Conservation (phyloP, 1,284 basidiomycete species). For the Rhodotorula sp. region DNA sequence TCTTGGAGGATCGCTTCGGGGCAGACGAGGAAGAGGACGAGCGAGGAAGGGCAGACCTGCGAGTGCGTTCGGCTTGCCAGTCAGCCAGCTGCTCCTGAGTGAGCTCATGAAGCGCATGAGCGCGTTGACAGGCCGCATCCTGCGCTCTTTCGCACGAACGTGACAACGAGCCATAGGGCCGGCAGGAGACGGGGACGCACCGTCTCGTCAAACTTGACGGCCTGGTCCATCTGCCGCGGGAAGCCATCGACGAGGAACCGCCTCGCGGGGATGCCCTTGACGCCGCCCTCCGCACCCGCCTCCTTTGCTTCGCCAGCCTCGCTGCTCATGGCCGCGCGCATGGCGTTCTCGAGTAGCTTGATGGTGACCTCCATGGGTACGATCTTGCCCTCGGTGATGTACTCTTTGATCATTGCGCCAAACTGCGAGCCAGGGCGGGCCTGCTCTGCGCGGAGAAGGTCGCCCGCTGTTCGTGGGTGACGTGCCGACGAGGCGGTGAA, state of each 20-base stretch:
- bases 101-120: neutral
- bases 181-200: slow-evolving; percentile 57
- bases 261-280: slow-evolving; percentile 57
- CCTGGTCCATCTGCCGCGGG: slow-evolving; percentile 98
- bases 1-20: slow-evolving; percentile 84
- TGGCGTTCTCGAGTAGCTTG: slow-evolving; percentile 92
- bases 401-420: slow-evolving; percentile 81
- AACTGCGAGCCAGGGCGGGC: slow-evolving; percentile 79
- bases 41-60: slow-evolving; percentile 75
- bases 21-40: slow-evolving; percentile 87
- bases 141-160: too few species aligned
- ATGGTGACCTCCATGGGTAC: slow-evolving; percentile 98
- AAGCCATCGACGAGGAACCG: slow-evolving; percentile 97
- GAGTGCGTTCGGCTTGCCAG: neutral
- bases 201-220: slow-evolving; percentile 83
- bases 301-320: slow-evolving; percentile 66
- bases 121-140: too few species aligned
- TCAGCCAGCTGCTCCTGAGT: neutral
- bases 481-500: neutral
- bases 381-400: slow-evolving; percentile 90
- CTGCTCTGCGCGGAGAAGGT: slow-evolving; percentile 94
- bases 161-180: too few species aligned
- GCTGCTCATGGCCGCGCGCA: slow-evolving; percentile 61
- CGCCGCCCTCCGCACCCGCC: neutral
- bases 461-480: slow-evolving; percentile 67